Conservation (phyloP, 2,329 filamentous ascomycete species). For the Penicillium sp. region DNA sequence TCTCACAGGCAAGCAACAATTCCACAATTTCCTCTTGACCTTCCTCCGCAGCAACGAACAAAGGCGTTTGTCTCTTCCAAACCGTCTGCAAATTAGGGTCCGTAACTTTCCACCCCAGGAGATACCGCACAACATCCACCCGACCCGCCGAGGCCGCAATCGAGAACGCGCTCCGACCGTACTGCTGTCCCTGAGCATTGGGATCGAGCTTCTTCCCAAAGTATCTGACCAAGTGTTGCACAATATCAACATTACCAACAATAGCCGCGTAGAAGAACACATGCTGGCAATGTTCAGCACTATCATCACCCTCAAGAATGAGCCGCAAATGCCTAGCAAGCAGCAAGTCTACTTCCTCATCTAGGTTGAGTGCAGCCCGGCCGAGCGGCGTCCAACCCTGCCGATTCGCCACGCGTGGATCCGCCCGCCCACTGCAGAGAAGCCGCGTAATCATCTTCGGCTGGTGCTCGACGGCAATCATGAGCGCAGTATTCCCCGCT, state of each 20-base stretch:
- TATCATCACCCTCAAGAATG: constrained; percentile 18
- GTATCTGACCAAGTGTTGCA: constrained; percentile 18
- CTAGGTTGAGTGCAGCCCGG: constrained; percentile 6
- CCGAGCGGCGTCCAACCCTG: constrained; percentile 20
- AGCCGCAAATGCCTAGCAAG: constrained; percentile 20
- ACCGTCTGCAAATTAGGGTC: constrained; percentile 21
- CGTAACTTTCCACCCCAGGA: constrained; percentile 19
- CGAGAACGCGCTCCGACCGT: constrained; percentile 20
- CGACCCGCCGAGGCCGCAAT: constrained; percentile 19
- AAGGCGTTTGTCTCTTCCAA: constrained; percentile 22
- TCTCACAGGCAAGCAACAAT: constrained; percentile 12
- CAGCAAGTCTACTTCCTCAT: constrained; percentile 11
- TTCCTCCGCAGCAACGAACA: constrained; percentile 18
- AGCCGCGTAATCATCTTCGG: constrained; percentile 12
- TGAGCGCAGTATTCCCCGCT: constrained; percentile 18
- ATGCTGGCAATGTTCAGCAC: constrained; percentile 18
- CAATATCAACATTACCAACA: constrained; percentile 19
- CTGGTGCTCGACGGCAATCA: constrained; percentile 13
- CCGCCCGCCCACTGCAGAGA: constrained; percentile 10
- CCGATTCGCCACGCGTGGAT: constrained; percentile 17
- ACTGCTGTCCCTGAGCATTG: constrained; percentile 14
- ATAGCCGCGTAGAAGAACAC: constrained; percentile 25
- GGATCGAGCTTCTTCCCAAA: constrained; percentile 21
- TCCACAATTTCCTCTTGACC: constrained; percentile 15
- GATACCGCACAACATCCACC: constrained; percentile 14